Evolutionary conservation across 257 asterid species (phyloP).

Genomic region (Solanum paucissectum): DNA sequence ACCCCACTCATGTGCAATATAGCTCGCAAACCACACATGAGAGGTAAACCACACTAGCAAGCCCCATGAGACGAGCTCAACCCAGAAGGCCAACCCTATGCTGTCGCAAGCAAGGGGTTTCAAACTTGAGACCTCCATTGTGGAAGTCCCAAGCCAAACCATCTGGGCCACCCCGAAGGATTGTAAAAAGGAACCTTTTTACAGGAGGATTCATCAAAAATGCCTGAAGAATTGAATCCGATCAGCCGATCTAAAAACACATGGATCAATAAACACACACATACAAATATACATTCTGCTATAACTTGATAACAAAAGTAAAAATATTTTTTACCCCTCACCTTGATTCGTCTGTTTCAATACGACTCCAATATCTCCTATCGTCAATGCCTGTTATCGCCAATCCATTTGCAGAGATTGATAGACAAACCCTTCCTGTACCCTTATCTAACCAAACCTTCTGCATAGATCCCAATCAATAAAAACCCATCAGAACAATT

Average conservation of each 20-base stretch:
- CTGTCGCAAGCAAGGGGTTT: background rate
- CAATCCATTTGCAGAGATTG: constrained; percentile 58
- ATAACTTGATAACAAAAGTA: background rate
- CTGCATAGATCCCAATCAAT: constrained; percentile 39
- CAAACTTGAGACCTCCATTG: background rate
- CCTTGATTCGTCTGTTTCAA: constrained; percentile 84
- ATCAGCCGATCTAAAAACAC: constrained; percentile 11
- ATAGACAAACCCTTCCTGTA: constrained; percentile 54
- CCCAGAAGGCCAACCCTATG: background rate
- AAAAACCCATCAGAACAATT: background rate
- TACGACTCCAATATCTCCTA: constrained; percentile 83
- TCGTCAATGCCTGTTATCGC: constrained; percentile 85
- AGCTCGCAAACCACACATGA: too few relatives aligned
- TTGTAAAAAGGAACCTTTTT: background rate
- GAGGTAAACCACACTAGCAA: background rate
- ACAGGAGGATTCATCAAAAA: constrained; percentile 3
- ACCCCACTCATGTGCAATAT: background rate
- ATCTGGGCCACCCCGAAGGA: background rate
- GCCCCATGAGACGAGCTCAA: background rate
- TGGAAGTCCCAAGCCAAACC: background rate
- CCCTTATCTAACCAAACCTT: constrained; percentile 80
- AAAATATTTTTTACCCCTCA: constrained; percentile 16
- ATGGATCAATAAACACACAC: constrained; percentile 1
- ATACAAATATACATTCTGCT: background rate
- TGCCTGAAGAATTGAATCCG: background rate